Evolutionary conservation across 2,329 filamentous ascomycete species (phyloP).

Genomic region (Nothophoma quercina): DNA sequence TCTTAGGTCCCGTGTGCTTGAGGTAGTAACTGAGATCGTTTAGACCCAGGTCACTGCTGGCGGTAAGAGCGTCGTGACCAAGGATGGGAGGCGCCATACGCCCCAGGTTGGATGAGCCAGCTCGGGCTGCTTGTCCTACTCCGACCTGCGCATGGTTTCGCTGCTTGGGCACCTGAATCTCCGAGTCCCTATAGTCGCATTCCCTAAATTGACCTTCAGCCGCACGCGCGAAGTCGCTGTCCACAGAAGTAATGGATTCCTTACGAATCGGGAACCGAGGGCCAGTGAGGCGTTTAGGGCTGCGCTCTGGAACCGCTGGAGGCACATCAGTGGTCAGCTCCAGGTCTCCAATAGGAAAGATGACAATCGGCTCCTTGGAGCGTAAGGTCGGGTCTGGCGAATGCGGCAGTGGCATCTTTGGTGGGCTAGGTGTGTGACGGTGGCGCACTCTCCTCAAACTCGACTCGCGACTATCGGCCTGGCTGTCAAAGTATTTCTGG

Average conservation of each 20-base stretch:
- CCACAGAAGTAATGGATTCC: constrained; percentile 22
- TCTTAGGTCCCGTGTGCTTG: constrained; percentile 39
- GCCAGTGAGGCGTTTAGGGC: constrained; percentile 33
- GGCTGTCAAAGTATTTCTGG: constrained; percentile 42
- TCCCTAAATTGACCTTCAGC: constrained; percentile 35
- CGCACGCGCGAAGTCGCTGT: constrained; percentile 34
- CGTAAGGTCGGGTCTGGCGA: constrained; percentile 17
- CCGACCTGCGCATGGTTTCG: constrained; percentile 7
- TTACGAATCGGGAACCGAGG: constrained; percentile 23
- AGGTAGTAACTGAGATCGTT: constrained; percentile 44
- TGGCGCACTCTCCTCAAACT: constrained; percentile 17
- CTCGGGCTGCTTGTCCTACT: constrained; percentile 24
- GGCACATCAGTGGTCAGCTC: constrained; percentile 17
- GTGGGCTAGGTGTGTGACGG: constrained; percentile 21
- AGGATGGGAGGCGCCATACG: constrained; percentile 45
- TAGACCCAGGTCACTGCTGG: constrained; percentile 33
- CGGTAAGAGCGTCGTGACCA: constrained; percentile 40
- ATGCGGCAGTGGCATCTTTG: constrained; percentile 20
- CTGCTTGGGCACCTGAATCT: constrained; percentile 21
- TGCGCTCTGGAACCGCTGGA: constrained; percentile 33
- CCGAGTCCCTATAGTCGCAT: constrained; percentile 26
- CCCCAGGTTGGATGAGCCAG: constrained; percentile 30
- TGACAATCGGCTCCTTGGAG: constrained; percentile 19
- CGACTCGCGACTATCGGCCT: constrained; percentile 24
- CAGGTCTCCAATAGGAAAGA: constrained; percentile 28